Evolutionary conservation across 1,139 yeast species (phyloP).

Genomic region (Kodamaea fungicola): DNA sequence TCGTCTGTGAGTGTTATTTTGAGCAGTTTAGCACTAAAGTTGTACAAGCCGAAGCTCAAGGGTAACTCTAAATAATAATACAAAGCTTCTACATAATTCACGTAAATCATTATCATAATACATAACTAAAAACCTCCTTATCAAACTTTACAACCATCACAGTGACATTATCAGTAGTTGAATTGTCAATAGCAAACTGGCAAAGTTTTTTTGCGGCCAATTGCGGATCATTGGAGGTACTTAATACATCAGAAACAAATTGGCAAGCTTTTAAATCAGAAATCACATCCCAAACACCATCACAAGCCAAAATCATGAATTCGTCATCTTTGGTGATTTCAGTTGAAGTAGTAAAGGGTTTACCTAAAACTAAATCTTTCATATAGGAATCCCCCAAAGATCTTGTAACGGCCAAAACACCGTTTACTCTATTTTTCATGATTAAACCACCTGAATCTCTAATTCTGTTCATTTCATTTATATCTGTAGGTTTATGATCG

Average conservation of each 20-base stretch:
- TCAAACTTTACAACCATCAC: constrained; percentile 80
- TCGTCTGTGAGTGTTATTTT: constrained; percentile 56
- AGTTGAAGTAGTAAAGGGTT: constrained; percentile 90
- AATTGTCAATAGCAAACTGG: constrained; percentile 70
- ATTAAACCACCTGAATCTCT: constrained; percentile 80
- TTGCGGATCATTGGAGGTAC: constrained; percentile 52
- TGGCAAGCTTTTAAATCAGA: constrained; percentile 80
- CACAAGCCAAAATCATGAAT: constrained; percentile 85
- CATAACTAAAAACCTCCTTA: constrained; percentile 33
- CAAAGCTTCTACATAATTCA: neutral
- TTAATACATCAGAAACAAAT: constrained; percentile 47
- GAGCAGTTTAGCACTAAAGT: constrained; percentile 51
- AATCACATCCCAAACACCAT: constrained; percentile 93
- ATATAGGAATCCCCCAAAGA: constrained; percentile 93
- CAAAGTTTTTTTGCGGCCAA: constrained; percentile 69
- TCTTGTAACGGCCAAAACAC: constrained; percentile 91
- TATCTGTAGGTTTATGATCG: constrained; percentile 92
- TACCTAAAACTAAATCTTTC: constrained; percentile 85
- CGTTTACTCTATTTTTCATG: constrained; percentile 89
- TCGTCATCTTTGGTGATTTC: constrained; percentile 63
- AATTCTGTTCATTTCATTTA: constrained; percentile 71
- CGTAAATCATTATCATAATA: neutral
- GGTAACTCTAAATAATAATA: neutral
- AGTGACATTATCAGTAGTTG: constrained; percentile 89
- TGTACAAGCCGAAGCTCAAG: constrained; percentile 36